Evolutionary conservation across 768 basidiomycete genomes (phyloP), one percentile per base, ranked within the genome.

Genomic region (Dentipellis fragilis): DNA sequence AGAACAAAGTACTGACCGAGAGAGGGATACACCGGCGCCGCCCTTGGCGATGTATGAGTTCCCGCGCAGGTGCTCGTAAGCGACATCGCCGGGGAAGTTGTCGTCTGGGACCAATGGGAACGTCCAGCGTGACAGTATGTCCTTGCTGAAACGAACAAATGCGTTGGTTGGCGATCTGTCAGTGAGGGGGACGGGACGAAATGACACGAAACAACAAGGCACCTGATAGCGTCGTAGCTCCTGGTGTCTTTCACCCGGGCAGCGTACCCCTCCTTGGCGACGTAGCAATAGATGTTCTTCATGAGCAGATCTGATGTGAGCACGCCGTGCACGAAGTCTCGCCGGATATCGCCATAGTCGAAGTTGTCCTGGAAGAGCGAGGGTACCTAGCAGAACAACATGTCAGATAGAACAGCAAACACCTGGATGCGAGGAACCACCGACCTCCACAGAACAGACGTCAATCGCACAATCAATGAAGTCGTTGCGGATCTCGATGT

Each of bases 341-440:
- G 77, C 56, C 93, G 83, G 58, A 98, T 79, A 70, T 94, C 92
- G 12, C 84, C 83, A 65, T 94, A 97, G 71, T 98, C 96, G 65
- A 99, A 99, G 71, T 98, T 98, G 72, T 98, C 96, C 67, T 94
- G 93, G 73, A 98, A 99, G 4, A 97, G 68, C 1, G 94, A 94
- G 1, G 93, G 93, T 38, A 98, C 89, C 88, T 96, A 63, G 46
- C 57, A 9, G 10, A 23, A 37, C 35, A 37, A n/a, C n/a, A 19
- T 16, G 23, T 52, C 46, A 34, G 4, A 38, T 48, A 7, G 51
- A 6, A 10, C 45, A 39, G 46, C 38, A 19, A 36, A 34, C 7
- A 7, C 21, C 9, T 50, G 35, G 3, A 55, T 40, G 17, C n/a
- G 45, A 7, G 29, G 8, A 29, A 59, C 75, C 34, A 40, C 66